A percentile compares a stretch with the other conserved stretches of the same genome.
Evolutionary conservation across 2,329 filamentous ascomycete genomes (phyloP).

Genomic region (Aspergillus sp.): DNA sequence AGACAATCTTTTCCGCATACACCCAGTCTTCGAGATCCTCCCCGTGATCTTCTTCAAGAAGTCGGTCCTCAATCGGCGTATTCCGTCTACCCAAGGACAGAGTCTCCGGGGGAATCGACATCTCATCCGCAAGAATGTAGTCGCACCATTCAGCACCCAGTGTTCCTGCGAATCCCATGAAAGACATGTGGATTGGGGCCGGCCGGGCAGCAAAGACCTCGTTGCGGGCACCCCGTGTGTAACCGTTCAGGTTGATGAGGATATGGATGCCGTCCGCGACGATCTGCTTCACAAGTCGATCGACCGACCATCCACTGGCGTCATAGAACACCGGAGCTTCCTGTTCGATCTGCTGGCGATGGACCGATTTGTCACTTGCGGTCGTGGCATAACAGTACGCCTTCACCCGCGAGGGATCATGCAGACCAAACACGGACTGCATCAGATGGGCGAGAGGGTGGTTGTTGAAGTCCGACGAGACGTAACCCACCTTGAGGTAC

Average conservation of each 20-base stretch:
- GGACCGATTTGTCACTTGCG: conserved; percentile 79
- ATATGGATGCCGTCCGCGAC: conserved; percentile 87
- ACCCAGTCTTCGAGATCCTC: conserved; percentile 77
- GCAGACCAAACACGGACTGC: conserved; percentile 97
- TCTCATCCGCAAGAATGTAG: conserved; percentile 87
- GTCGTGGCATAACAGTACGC: conserved; percentile 97
- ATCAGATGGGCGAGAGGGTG: conserved; percentile 95
- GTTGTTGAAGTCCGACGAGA: conserved; percentile 98
- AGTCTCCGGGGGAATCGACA: conserved; percentile 78
- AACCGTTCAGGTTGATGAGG: conserved; percentile 95
- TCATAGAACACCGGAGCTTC: conserved; percentile 91
- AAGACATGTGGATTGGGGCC: conserved; percentile 97
- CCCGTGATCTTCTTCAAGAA: conserved; percentile 63
- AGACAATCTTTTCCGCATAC: conserved; percentile 95
- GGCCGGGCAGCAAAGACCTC: conserved; percentile 95
- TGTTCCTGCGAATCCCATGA: conserved; percentile 98
- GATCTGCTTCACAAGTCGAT: conserved; percentile 82
- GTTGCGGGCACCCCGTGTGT: conserved; percentile 93
- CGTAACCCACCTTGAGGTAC: conserved; percentile 86
- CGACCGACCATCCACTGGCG: conserved; percentile 80
- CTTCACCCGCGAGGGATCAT: conserved; percentile 68
- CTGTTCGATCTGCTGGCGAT: conserved; percentile 87
- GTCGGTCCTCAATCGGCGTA: conserved; percentile 66
- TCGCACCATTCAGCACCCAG: conserved; percentile 98
- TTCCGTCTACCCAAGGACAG: conserved; percentile 77